Base-by-base conservation (phyloP, 2,329 filamentous ascomycete genomes). In the Hypomyces rosellus region DNA sequence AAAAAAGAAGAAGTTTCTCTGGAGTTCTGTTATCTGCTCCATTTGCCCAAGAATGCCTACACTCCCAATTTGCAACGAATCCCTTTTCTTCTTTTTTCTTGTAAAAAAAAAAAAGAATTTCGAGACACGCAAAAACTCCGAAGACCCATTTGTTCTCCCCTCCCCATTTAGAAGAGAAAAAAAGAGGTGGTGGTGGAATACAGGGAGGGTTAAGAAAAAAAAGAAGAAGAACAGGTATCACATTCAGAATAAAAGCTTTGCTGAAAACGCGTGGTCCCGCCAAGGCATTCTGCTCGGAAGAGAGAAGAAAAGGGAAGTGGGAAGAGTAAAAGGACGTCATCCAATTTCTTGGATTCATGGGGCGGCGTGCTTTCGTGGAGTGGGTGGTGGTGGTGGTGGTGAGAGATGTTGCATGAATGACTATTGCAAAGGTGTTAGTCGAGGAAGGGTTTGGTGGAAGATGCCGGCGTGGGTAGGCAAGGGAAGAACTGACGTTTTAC, bases 171-270 rank as follows among this genome's bases (percentile, higher is more conserved):
- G 20, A 20, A 6, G 36, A 38, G 11, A 38, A n/a, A 12, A 38
- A 38, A 12, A 18, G 5, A 33, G 30, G n/a, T 20, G 36, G 34
- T n/a, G 16, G 22, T 39, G 5, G 39, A 33, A 33, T 42, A 18
- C 3, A 41, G 33, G 18, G 14, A 11, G 37, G 41, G 12, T 41
- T n/a, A n/a, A 37, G 34, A 42, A 16, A 22, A 22, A 22, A 18
- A 38, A 45, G 8, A 8, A 30, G 9, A 30, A 30, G 25, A 11
- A 30, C 8, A 30, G 49, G 49, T 51, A 51, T 51, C 50, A 46
- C 39, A 48, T 36, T 11, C 20, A 20, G 25, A 11, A n/a, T n/a
- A 34, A 41, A 45, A 51, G 50, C 40, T 48, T 8, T 15, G 50
- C 34, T 48, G 3, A 5, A 20, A 13, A 14, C 39, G 39, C 39